Base-by-base conservation (phyloP, 2,329 filamentous ascomycete genomes). In the Harringtonia lauricola region DNA sequence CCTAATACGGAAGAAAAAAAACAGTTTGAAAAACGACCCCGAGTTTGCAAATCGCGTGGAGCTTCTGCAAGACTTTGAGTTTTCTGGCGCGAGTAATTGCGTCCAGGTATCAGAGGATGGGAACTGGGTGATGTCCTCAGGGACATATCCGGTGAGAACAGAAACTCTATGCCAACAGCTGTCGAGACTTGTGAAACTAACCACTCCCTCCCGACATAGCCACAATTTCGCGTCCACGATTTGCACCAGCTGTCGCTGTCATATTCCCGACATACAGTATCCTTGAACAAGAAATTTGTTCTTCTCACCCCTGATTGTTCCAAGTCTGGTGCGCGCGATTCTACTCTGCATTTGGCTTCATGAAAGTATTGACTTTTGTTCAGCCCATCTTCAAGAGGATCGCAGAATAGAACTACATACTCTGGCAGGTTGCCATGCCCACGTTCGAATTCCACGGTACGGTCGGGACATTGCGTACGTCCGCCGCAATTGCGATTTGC, bases 51-150 rank as follows among this genome's bases (percentile, higher is more conserved):
- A 88, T 61, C 83, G 92, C 52, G 82, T 98, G 54, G 92, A 98
- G 63, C 72, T 98, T 45, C 74, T 98, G 31, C 92, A 98, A 57
- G 92, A 98, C 59, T 98, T 98, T 62, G 89, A 94, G 58, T 96
- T 98, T 56, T 89, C 95, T 22, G 59, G 60, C 41, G 56, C 94
- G 34, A 95, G 88, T 59, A 79, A 82, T 53, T 95, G 90, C 59
- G 79, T 98, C 50, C 78, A 87, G 40, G 78, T 92, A 50, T 95
- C 86, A 55, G 89, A 95, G 46, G 92, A 98, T 75, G 90, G 90
- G 39, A 83, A 96, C 59, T 98, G 92, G 89, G 79, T 92, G 34
- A 92, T 95, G 86, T 94, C 86, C 56, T 94, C 89, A 42, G 88
- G 87, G 67, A 81, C 77, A 43, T 82, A 79, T 61, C 77, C 71